Evolutionary conservation across 2,329 filamentous ascomycete genomes (phyloP), one percentile per base, ranked within the genome.

Genomic region (Epicoccum sorghinum): DNA sequence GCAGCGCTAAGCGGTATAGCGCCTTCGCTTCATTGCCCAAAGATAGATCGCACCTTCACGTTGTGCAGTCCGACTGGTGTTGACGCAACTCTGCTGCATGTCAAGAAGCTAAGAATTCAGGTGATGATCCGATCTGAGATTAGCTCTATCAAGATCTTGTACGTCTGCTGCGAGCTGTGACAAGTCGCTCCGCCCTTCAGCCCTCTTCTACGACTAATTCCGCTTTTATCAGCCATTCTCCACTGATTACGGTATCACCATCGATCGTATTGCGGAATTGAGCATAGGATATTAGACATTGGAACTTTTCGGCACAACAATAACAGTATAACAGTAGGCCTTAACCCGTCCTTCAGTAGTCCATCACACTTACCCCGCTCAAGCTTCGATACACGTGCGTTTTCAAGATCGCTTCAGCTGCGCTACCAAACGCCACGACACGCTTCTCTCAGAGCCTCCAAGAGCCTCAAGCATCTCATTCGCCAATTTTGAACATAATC

Each of bases 191-290:
- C 52, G 52, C 52, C 52, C 52, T 55, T 50, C 23, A 37, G 52
- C 52, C 52, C 52, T 55, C 23, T 8, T 50, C 45, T 24, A 32
- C 37, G 27, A 22, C 32, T 51, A 53, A 62, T 60, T 58, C 52
- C 52, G 56, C 58, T 29, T 12, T 18, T 14, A 42, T 47, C 32
- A 65, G 60, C 61, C 54, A 55, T 41, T 25, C 18, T 33, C 30
- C 14, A n/a, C 27, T 40, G 44, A 38, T 62, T 58, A 55, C 40
- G 43, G 29, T 42, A 57, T 39, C 45, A 27, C 18, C 53, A 52
- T 57, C 57, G 18, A 48, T 45, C 54, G 56, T 53, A 43, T 10
- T 23, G 50, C 57, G 47, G 55, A 55, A 61, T 29, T 42, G 37
- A 35, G 29, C 7, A 18, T 36, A 48, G 37, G 38, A 9, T 18